Percentiles rank a stretch among this genome's conserved stretches.
These are phyloP conservation scores for Triadica sebifera DNA, from an alignment of 345 rosid species.

Conservation along the genomic window DNA sequence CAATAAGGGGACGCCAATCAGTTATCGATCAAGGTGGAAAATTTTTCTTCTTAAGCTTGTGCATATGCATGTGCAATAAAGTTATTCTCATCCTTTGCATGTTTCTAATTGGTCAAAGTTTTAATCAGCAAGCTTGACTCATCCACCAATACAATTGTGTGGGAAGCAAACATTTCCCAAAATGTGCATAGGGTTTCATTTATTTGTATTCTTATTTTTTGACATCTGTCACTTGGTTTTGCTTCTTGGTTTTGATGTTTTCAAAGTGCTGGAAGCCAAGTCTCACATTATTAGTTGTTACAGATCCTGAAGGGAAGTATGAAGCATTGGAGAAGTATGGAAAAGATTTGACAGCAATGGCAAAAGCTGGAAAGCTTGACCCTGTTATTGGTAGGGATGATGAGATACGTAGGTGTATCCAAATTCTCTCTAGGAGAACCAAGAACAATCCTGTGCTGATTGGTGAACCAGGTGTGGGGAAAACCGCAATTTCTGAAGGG, in stretches of 20 bases:
- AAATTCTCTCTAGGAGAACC: slow-evolving; percentile 96
- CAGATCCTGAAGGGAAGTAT: slow-evolving; percentile 98
- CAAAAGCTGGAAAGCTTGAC: slow-evolving; percentile 90
- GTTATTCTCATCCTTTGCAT: neutral
- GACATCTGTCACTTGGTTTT: slow-evolving; percentile 1
- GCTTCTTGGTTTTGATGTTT: neutral
- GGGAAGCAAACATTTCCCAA: neutral
- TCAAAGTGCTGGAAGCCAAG: neutral
- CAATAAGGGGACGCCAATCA: slow-evolving; percentile 93
- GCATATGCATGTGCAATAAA: neutral
- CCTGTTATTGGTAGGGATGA: slow-evolving; percentile 99
- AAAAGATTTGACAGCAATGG: slow-evolving; percentile 97
- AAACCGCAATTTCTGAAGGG: slow-evolving; percentile 99
- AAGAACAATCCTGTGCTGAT: slow-evolving; percentile 98
- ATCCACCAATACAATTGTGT: neutral
- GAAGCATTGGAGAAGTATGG: slow-evolving; percentile 97
- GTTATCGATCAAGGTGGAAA: slow-evolving; percentile 89
- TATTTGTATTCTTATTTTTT: neutral
- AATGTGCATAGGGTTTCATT: neutral
- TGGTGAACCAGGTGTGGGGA: slow-evolving; percentile 99
- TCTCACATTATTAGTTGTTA: slow-evolving; percentile 18
- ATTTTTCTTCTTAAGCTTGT: neutral
- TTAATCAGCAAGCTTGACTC: neutral
- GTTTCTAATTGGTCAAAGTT: neutral
- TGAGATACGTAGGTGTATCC: slow-evolving; percentile 97